These are phyloP conservation scores for Ramaria rubella DNA, from an alignment of 768 basidiomycete genomes.

Conservation along the genomic window DNA sequence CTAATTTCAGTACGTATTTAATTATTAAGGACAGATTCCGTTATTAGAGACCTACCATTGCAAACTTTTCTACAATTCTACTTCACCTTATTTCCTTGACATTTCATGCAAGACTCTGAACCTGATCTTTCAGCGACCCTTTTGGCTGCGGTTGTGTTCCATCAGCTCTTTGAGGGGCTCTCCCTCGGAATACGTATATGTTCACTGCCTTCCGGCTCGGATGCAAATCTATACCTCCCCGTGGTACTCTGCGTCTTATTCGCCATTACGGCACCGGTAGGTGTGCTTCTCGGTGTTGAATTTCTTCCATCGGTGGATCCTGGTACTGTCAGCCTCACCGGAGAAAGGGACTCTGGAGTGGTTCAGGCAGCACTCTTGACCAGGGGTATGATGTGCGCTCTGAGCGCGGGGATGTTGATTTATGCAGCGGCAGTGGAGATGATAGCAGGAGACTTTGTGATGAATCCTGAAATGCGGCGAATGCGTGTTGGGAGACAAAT, in stretches of 20 bases:
- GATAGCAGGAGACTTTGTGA: slow-evolving; percentile 81
- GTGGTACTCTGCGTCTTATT: slow-evolving; percentile 18
- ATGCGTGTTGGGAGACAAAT: slow-evolving; percentile 32
- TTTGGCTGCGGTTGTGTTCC: slow-evolving; percentile 69
- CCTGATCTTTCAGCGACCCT: slow-evolving; percentile 47
- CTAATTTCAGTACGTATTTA: slow-evolving; percentile 58
- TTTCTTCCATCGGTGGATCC: slow-evolving; percentile 32
- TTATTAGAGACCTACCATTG: not conserved
- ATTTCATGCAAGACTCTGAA: not conserved
- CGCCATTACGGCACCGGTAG: slow-evolving; percentile 66
- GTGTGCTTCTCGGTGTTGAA: slow-evolving; percentile 54
- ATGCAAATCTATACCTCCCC: slow-evolving; percentile 14
- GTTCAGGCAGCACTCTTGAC: slow-evolving; percentile 44
- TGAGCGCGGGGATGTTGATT: slow-evolving; percentile 78
- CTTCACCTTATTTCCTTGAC: not conserved
- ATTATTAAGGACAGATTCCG: too few relatives aligned
- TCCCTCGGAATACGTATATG: slow-evolving; percentile 79
- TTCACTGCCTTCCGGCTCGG: slow-evolving; percentile 42
- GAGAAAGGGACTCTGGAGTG: slow-evolving; percentile 21
- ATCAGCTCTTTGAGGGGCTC: slow-evolving; percentile 80
- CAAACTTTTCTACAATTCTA: too few relatives aligned
- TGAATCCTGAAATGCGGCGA: slow-evolving; percentile 45
- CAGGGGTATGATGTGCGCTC: slow-evolving; percentile 73
- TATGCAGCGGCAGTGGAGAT: slow-evolving; percentile 83
- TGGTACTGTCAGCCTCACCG: slow-evolving; percentile 20